Conservation (phyloP, 192 early-diverging fungal genomes). For the Coemansia erecta region DNA sequence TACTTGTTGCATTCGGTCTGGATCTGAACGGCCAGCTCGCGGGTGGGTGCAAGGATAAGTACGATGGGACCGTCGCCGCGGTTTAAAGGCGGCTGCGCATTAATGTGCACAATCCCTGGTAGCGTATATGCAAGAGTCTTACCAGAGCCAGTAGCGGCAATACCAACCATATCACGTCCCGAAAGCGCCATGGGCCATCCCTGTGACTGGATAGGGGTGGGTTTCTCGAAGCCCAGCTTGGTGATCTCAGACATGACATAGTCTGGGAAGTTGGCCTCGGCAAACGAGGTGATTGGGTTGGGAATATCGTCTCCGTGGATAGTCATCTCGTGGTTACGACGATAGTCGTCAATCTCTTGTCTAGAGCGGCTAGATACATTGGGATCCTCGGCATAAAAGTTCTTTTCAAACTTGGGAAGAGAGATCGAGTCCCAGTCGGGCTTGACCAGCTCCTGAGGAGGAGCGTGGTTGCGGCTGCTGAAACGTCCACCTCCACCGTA, state of each 20-base stretch:
- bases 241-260: conserved; percentile 88
- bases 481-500: conserved; percentile 24
- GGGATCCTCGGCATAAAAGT: conserved; percentile 91
- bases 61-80: conserved; percentile 97
- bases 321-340: conserved; percentile 77
- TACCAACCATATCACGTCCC: conserved; percentile 91
- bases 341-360: conserved; percentile 76
- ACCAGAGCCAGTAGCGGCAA: conserved; percentile 86
- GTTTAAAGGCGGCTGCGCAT: conserved; percentile 88
- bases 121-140: conserved; percentile 95
- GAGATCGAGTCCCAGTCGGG: conserved; percentile 67
- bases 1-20: conserved; percentile 95
- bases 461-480: conserved; percentile 11
- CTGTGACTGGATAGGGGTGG: conserved; percentile 94
- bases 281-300: conserved; percentile 84
- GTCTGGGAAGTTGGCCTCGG: conserved; percentile 87
- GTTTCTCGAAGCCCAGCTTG: conserved; percentile 78
- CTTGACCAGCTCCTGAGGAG: conserved; percentile 45
- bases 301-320: conserved; percentile 83
- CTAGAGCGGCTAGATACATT: conserved; percentile 64
- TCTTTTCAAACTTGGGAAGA: conserved; percentile 88
- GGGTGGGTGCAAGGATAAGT: conserved; percentile 92
- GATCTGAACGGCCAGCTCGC: conserved; percentile 97
- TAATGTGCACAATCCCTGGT: conserved; percentile 98
- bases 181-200: conserved; percentile 98